Conservation (phyloP, 805 yeast genomes). For the Saccharomycopsis babjevae region DNA sequence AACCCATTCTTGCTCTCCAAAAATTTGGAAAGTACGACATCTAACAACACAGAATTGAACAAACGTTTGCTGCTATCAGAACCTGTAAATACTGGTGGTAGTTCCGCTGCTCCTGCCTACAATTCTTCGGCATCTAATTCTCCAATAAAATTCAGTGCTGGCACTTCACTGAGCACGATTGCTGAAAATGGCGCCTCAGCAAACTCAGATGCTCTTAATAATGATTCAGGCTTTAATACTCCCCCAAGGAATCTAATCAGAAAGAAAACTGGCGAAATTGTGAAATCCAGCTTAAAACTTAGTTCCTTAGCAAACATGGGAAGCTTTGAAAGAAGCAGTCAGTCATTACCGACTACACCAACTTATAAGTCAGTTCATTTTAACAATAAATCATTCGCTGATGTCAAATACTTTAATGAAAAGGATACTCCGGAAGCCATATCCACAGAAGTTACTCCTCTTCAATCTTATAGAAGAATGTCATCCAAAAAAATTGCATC, state of each 20-base stretch:
- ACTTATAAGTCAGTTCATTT: slow-evolving; percentile 74
- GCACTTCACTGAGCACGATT: background rate
- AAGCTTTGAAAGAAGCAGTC: slow-evolving; percentile 20
- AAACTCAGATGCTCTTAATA: background rate
- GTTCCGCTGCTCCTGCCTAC: background rate
- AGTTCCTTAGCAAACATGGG: slow-evolving; percentile 25
- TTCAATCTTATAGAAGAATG: slow-evolving; percentile 2
- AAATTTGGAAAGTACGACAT: background rate
- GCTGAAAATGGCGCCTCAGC: background rate
- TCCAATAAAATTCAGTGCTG: background rate
- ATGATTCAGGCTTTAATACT: slow-evolving; percentile 12
- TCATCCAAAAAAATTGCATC: slow-evolving; percentile 12
- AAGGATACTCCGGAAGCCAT: slow-evolving; percentile 72
- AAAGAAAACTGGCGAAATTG: slow-evolving; percentile 82
- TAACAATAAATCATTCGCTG: slow-evolving; percentile 45
- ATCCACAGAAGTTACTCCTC: slow-evolving; percentile 57
- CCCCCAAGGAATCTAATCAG: slow-evolving; percentile 39
- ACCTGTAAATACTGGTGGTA: background rate
- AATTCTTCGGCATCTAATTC: background rate
- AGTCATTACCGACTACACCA: slow-evolving; percentile 45
- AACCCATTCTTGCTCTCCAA: slow-evolving; percentile 1
- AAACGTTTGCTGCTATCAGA: background rate
- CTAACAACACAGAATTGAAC: slow-evolving; percentile 8
- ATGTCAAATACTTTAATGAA: slow-evolving; percentile 63
- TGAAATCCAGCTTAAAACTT: slow-evolving; percentile 59